Base-by-base conservation (phyloP, 2,329 filamentous ascomycete genomes). In the Fusarium papillatum region DNA sequence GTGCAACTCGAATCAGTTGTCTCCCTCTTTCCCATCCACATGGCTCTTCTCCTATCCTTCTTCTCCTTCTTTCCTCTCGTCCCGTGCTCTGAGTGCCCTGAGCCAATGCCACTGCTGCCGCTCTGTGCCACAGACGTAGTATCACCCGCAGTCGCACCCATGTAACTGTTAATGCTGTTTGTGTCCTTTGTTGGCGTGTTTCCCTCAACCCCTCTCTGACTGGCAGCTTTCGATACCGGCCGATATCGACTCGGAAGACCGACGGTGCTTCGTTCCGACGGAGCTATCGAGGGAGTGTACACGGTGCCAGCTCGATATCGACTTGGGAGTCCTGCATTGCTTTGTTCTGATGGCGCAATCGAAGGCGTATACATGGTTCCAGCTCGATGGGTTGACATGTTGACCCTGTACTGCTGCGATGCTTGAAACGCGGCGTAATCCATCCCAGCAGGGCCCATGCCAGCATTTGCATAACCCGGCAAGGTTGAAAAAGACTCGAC, bases 231-330 rank as follows among this genome's bases (percentile, higher is more conserved):
- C 2, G 74, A 75, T 3, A 76, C 74, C 7, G 74, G 38, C 10
- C 74, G 66, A 38, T 76, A 76, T 1, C 74, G 71, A 17, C 74
- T 76, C 5, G 74, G 74, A 13, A 76, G 59, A 17, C 74, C 74
- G 2, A 76, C n/a, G 1, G 57, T 76, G 24, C 71, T 76, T 2
- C 74, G 68, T 39, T 76, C 74, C 3, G 74, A 70, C 4, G 74
- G 74, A 7, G 74, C 65, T 7, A 75, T 66, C 7, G 74, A 76
- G 9, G 43, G 34, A 7, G 65, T 59, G n/a, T 59, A 59, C 16
- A 36, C 19, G 14, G 55, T 34, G 16, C 48, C 74, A 24, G 74
- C 24, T 9, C 74, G 65, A 34, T 76, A 76, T 1, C 74, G 71
- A 24, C 66, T 75, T 8, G 74, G 74, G 16, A 75, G 59, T 11